phyloP scores from a whole-genome alignment of 371 early-diverging fungal species.

The Rhizoclosmatium hyalinum region DNA sequence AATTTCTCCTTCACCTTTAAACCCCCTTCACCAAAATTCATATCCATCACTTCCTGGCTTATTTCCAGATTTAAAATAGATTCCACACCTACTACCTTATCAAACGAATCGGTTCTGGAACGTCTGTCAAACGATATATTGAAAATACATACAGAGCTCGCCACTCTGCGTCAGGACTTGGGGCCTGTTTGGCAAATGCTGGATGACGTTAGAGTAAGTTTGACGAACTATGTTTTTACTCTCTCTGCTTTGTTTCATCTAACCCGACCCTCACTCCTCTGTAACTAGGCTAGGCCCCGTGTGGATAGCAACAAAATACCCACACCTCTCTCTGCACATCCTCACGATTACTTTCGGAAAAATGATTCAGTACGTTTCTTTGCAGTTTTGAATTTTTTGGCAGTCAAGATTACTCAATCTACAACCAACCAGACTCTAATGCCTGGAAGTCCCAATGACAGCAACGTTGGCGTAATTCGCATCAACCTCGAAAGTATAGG shows the following conservation, averaged over 20 bases:
- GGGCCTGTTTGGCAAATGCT: constrained; percentile 58
- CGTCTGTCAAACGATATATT: constrained; percentile 63
- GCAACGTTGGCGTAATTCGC: constrained; percentile 68
- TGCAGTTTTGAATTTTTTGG: neutral
- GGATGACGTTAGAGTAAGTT: constrained; percentile 67
- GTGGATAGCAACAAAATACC: neutral
- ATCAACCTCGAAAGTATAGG: constrained; percentile 67
- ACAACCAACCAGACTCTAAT: neutral
- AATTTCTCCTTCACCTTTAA: too few relatives aligned
- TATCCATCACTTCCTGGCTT: too few relatives aligned
- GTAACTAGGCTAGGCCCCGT: neutral
- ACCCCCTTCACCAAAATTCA: too few relatives aligned
- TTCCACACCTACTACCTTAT: neutral
- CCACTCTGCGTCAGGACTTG: constrained; percentile 62
- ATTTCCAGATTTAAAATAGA: too few relatives aligned
- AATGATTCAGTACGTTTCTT: neutral
- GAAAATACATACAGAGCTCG: constrained; percentile 58
- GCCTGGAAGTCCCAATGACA: neutral
- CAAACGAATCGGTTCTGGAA: constrained; percentile 31
- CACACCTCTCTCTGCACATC: neutral
- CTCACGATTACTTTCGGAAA: neutral
- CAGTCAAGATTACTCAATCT: neutral
- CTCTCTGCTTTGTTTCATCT: neutral
- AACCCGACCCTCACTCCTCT: neutral
- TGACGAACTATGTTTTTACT: neutral